Base-by-base conservation (phyloP, 1,139 yeast genomes). In the Kodamaea suecica region DNA sequence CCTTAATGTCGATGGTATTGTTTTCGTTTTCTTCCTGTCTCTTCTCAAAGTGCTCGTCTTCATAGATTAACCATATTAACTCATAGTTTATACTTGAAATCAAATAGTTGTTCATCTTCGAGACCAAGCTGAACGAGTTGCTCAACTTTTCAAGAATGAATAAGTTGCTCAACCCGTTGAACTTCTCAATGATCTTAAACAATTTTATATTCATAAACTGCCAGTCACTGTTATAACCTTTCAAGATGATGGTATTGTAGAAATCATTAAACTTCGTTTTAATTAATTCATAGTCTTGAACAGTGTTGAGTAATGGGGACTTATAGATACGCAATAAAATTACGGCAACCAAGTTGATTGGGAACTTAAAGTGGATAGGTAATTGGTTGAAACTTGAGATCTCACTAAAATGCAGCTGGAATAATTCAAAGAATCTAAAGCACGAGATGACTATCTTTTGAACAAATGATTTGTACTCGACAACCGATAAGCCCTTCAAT, bases 291-390 rank as follows among this genome's bases (percentile, higher is more conserved):
- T 68, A 69, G 29, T 68, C 68, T 11, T 52, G 42, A 7, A 57
- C 46, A 0, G 55, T 40, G 26, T 52, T 49, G 31, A 70, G 52
- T 3, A 67, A 47, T 3, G 75, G 73, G 10, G 68, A 57, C 37
- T 63, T 61, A 48, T 52, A 64, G 14, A 67, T 50, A 36, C 69
- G 55, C 36, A 66, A 42, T 48, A 69, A 45, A 5, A 62, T 42
- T 34, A 67, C 50, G 1, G 60, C 41, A 2, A 61, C 59, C 37
- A 64, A 52, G 36, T 68, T 73, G 20, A 69, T 44, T 8, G 69
- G 61, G 41, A 68, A 66, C 35, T 61, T 62, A 45, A 58, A 67
- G 45, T 67, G 72, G 19, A 70, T 53, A 2, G 75, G 74, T 12
- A 69, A 45, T 43, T 59, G 70, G 37, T 57, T 56, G 37, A 59